Evolutionary conservation across 2,329 filamentous ascomycete species (phyloP), one percentile per base, ranked within the genome.

Genomic region (Beauveria scarabaeidicola): DNA sequence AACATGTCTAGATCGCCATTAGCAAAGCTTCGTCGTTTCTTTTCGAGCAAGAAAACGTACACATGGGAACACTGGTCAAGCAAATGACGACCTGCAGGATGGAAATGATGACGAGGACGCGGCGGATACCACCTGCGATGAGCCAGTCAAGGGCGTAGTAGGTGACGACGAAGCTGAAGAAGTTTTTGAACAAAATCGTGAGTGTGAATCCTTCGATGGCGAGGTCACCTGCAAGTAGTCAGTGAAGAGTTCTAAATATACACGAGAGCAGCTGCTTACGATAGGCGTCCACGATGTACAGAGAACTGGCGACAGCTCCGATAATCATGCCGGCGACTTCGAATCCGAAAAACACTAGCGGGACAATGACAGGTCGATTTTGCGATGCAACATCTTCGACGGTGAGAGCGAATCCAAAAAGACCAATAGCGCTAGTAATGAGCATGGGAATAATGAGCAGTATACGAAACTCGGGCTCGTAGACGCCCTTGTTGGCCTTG

Each of bases 251-350:
- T 15, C 10, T 46, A 27, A 25, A 13, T 5, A 6, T 19, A 27
- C 10, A 15, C 15, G 29, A 36, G 8, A n/a, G 5, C 2, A n/a
- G 27, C 52, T 9, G 81, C 85, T 72, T 75, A 88, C 91, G 87
- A 73, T 97, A 93, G 0, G 92, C 92, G 74, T 97, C 93, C 8
- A 96, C 89, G 68, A 97, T 88, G 69, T 97, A 97, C 25, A 96
- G 76, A 1, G 90, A 89, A 62, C 86, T 89, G 1, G 90, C 87
- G 2, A 96, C 91, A 1, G 92, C 90, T 1, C 92, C 92, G 68
- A 96, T 86, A 0, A 97, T 91, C 90, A 96, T 96, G 2, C 90
- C 91, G 62, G 88, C 86, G 9, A 96, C 89, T 69, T 94, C 86
- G 59, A 94, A 81, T 0, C 82, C 89, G 66, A 96, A 94, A 72